phyloP scores from a whole-genome alignment of 83 land plant species.

The Thuja plicata region DNA sequence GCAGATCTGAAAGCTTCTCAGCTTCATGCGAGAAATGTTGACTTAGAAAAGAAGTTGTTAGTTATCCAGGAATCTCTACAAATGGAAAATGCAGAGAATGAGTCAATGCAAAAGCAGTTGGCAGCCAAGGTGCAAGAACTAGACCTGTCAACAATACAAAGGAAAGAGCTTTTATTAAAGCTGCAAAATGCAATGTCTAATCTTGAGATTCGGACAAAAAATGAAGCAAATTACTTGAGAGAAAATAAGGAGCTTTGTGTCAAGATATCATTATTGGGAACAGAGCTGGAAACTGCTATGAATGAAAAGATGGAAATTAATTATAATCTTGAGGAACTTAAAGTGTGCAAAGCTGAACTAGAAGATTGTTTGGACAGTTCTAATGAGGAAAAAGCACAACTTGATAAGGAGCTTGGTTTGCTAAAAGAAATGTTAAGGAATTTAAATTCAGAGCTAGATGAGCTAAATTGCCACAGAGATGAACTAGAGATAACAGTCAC shows the following conservation, averaged over 20 bases:
- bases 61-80: conserved; percentile 50
- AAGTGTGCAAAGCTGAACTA: conserved; percentile 44
- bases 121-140: conserved; percentile 15
- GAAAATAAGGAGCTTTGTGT: conserved; percentile 46
- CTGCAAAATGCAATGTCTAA: conserved; percentile 58
- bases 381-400: conserved; percentile 33
- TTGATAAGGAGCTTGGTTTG: conserved; percentile 27
- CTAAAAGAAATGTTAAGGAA: conserved; percentile 29
- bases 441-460: conserved; percentile 27
- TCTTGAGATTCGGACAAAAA: conserved; percentile 51
- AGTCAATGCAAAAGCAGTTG: conserved; percentile 29
- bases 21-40: conserved; percentile 33
- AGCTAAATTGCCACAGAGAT: conserved; percentile 22
- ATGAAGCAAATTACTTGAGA: conserved; percentile 40
- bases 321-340: conserved; percentile 21
- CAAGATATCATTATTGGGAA: conserved; percentile 41
- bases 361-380: conserved; percentile 50
- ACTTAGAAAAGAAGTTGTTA: conserved; percentile 19
- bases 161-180: conserved; percentile 59
- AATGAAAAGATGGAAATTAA: conserved; percentile 35
- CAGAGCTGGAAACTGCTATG: conserved; percentile 25
- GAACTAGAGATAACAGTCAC: conserved; percentile 27
- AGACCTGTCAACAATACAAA: conserved; percentile 45
- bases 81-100: conserved; percentile 51
- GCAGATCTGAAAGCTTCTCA: conserved; percentile 20